Percentiles rank a stretch among this genome's conserved stretches.
phyloP scores from a whole-genome alignment of 1,139 yeast species.

The Protomyces pachydermus region DNA sequence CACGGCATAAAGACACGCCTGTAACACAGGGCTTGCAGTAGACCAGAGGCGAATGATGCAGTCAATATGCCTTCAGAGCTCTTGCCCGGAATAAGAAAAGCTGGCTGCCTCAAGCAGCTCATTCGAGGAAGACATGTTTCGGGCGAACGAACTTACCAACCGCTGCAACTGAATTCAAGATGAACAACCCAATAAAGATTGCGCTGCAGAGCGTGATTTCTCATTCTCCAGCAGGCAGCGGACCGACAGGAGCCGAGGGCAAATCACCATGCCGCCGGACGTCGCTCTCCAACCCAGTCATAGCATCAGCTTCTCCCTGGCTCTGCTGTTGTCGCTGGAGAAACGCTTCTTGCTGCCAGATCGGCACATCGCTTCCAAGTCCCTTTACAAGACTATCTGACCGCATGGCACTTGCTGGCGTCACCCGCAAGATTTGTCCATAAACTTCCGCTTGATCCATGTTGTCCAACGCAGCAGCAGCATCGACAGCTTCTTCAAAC shows the following conservation, averaged over 20 bases:
- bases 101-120: too few relatives aligned
- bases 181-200: too few relatives aligned
- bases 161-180: too few relatives aligned
- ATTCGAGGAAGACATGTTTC: too few relatives aligned
- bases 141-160: too few relatives aligned
- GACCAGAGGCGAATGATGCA: too few relatives aligned
- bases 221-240: background rate
- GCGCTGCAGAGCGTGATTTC: too few relatives aligned
- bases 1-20: too few relatives aligned
- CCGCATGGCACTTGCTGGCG: constrained; percentile 32
- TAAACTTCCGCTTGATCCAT: constrained; percentile 39
- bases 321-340: constrained; percentile 28
- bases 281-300: constrained; percentile 12
- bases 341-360: constrained; percentile 34
- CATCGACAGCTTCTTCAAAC: constrained; percentile 38
- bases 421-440: constrained; percentile 37
- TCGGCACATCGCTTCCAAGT: constrained; percentile 22
- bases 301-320: constrained; percentile 7
- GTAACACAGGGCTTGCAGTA: too few relatives aligned
- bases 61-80: too few relatives aligned
- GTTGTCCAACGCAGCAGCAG: constrained; percentile 41
- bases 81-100: too few relatives aligned
- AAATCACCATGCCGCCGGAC: background rate
- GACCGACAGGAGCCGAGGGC: background rate
- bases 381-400: constrained; percentile 28